Base-by-base conservation (phyloP, 768 basidiomycete species). In the Suillus paluster region DNA sequence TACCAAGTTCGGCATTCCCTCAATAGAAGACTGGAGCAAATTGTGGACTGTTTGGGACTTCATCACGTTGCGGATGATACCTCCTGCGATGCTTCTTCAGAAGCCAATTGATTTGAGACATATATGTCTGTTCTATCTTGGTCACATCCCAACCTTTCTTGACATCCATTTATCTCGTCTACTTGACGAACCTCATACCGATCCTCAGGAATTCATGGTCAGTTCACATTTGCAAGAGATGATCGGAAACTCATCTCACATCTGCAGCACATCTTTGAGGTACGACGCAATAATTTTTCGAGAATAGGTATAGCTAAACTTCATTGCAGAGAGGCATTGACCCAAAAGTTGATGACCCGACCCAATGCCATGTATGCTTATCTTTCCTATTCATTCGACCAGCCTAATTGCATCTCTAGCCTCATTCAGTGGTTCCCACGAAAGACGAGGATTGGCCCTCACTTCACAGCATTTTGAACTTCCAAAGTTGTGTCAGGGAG, bases 101-200 rank as follows among this genome's bases (percentile, higher is more conserved):
- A 97, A 93, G 72, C 96, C 97, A 4, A 98, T 99, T 63, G 89
- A 97, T 70, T 79, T 99, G 50, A 84, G 97, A 34, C 96, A 99
- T 74, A 95, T 97, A 60, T 97, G 95, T 70, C 82, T 99, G n/a
- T 99, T 99, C 78, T 98, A 98, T 75, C 71, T 94, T 14, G 97
- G 97, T 0, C 97, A 99, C 72, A 94, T 98, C 50, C 94, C 94
- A 2, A 83, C 92, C 21, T 97, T 97, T 79, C 75, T 96, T 64
- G 96, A 97, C 69, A 97, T 97, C 25, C 91, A 97, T 70, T 76
- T 97, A 53, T 92, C 92, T 3, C 81, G 83, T 54, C 75, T 94
- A 14, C 73, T 97, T 56, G 70, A 85, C 44, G 91, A 95, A 67
- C 85, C 89, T 1, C 86, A 93, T 67, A 94, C 95, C 0, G 87